Percentiles rank a stretch among this genome's conserved stretches.
Evolutionary conservation across 2,329 filamentous ascomycete species (phyloP).

Genomic region (Colletotrichum nymphaeae): DNA sequence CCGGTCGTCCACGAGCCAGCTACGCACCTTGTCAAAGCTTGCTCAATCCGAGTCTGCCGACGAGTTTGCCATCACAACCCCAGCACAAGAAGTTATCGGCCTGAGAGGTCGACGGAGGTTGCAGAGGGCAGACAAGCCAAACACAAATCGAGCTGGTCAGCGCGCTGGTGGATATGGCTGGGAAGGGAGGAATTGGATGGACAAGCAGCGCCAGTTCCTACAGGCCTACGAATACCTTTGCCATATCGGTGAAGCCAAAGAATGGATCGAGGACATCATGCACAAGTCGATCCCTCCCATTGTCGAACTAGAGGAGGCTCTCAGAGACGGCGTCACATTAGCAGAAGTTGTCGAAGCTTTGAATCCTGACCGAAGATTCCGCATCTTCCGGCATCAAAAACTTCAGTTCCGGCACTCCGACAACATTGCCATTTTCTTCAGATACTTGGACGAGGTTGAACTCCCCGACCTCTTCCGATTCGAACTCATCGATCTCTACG

Average conservation of each 20-base stretch:
- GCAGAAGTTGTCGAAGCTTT: slow-evolving; percentile 94
- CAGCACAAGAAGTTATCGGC: slow-evolving; percentile 87
- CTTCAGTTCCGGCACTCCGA: slow-evolving; percentile 96
- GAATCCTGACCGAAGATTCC: slow-evolving; percentile 78
- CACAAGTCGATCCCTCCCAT: slow-evolving; percentile 89
- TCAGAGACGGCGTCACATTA: slow-evolving; percentile 92
- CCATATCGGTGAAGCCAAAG: slow-evolving; percentile 98
- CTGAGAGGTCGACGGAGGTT: slow-evolving; percentile 85
- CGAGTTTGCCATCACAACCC: slow-evolving; percentile 82
- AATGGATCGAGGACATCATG: slow-evolving; percentile 96
- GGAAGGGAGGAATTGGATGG: slow-evolving; percentile 96
- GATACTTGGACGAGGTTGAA: slow-evolving; percentile 90
- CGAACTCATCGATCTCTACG: slow-evolving; percentile 96
- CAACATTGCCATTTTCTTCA: slow-evolving; percentile 97
- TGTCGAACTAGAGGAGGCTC: slow-evolving; percentile 90
- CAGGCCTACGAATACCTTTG: slow-evolving; percentile 99
- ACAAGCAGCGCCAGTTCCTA: slow-evolving; percentile 95
- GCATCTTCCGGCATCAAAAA: slow-evolving; percentile 87
- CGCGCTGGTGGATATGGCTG: slow-evolving; percentile 71
- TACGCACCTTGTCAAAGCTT: slow-evolving; percentile 87
- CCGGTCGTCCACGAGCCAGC: slow-evolving; percentile 88
- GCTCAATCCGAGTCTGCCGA: slow-evolving; percentile 80
- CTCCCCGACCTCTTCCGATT: slow-evolving; percentile 96
- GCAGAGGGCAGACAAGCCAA: slow-evolving; percentile 74
- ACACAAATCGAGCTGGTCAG: slow-evolving; percentile 58